phyloP scores from a whole-genome alignment of 768 basidiomycete genomes.

The Naganishia vaughanmartiniae region DNA sequence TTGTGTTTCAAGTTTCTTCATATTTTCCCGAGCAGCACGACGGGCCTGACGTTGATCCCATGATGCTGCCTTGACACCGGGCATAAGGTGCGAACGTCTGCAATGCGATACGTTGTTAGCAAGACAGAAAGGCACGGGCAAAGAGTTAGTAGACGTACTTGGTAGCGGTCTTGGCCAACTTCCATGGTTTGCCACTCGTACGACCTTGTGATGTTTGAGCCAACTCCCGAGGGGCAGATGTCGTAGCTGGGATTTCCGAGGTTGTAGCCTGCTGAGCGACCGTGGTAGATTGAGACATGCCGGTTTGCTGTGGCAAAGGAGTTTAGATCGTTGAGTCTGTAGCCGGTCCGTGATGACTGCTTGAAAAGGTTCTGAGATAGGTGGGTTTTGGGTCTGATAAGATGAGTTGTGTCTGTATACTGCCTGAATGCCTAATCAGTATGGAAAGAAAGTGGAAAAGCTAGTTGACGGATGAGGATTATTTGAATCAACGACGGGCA shows the following conservation, averaged over 20 bases:
- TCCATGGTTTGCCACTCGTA: constrained; percentile 32
- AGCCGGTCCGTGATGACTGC: background rate
- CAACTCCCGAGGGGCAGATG: constrained; percentile 10
- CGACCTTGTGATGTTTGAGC: constrained; percentile 26
- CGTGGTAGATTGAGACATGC: background rate
- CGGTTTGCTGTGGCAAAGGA: background rate
- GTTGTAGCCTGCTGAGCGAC: background rate
- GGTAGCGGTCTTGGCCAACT: constrained; percentile 33
- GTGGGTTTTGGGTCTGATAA: background rate
- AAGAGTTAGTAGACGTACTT: constrained; percentile 23
- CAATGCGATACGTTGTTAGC: background rate
- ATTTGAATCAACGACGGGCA: background rate
- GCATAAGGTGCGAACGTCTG: constrained; percentile 41
- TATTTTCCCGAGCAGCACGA: constrained; percentile 41
- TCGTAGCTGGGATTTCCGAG: background rate
- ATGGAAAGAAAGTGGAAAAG: no score
- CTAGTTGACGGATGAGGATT: no score
- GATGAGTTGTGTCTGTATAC: no score
- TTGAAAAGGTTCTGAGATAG: background rate
- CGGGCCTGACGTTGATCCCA: constrained; percentile 39
- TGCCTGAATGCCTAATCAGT: no score
- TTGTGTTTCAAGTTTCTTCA: constrained; percentile 46
- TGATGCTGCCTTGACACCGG: constrained; percentile 37
- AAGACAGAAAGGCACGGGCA: background rate
- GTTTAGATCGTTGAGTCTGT: background rate